A percentile compares a stretch with the other conserved stretches of the same genome.
Evolutionary conservation across 495 filamentous ascomycete genomes (phyloP).

Genomic region (Neurospora sp.): DNA sequence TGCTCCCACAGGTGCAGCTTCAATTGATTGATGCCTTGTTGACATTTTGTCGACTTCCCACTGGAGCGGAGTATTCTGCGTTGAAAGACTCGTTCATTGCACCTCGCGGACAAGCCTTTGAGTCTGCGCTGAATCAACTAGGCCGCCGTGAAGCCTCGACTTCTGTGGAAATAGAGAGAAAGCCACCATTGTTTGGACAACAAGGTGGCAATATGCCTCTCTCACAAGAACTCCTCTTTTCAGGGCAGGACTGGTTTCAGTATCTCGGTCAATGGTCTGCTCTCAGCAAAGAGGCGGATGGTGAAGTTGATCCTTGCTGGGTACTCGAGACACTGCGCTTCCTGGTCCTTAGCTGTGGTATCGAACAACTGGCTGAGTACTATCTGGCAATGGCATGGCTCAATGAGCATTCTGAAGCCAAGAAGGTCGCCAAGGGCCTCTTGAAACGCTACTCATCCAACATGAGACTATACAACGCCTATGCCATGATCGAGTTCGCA

Average conservation of each 20-base stretch:
- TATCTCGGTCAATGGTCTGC: constrained; percentile 18
- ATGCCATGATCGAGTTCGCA: constrained; percentile 60
- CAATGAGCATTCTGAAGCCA: constrained; percentile 45
- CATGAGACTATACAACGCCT: constrained; percentile 65
- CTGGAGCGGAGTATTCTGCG: constrained; percentile 13
- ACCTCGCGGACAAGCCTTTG: constrained; percentile 3
- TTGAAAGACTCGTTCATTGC: constrained; percentile 30
- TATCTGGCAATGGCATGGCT: constrained; percentile 58
- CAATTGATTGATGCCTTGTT: constrained; percentile 57
- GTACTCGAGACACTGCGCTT: constrained; percentile 43
- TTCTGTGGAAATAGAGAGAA: constrained; percentile 10
- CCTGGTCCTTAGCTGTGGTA: constrained; percentile 32
- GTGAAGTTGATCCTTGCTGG: constrained; percentile 36
- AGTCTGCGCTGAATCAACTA: neutral
- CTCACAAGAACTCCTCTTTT: constrained; percentile 30
- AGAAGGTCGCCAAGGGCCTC: constrained; percentile 61
- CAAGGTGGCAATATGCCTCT: constrained; percentile 21
- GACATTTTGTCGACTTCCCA: constrained; percentile 60
- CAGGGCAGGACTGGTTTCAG: constrained; percentile 26
- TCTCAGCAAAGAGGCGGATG: neutral
- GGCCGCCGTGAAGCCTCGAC: neutral
- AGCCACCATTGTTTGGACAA: constrained; percentile 25
- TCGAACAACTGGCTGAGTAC: constrained; percentile 57
- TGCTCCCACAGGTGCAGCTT: constrained; percentile 23
- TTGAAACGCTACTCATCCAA: constrained; percentile 58